Evolutionary conservation across 1,139 yeast species (phyloP), one percentile per base, ranked within the genome.

Genomic region (Meyerozyma smithsonii): DNA sequence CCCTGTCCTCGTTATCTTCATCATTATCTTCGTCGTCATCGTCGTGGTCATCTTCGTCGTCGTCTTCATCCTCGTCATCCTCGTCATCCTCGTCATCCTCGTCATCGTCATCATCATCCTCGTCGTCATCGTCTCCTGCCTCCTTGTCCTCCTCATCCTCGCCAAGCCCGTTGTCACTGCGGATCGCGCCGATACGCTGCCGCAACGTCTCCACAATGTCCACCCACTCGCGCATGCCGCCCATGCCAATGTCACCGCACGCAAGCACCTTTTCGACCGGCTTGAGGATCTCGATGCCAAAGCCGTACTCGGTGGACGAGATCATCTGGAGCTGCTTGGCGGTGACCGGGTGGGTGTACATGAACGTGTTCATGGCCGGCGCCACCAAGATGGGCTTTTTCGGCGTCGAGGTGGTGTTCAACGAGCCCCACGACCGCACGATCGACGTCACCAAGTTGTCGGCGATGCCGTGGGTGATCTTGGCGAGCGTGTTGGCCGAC

Each of bases 181-280:
- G 64, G 39, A 72, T 58, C 8, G 64, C 51, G 26, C 55, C 65
- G 48, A 68, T 74, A 47, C 69, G 71, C 43, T 79, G 73, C 39
- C 87, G 80, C 41, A 88, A 61, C 12, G 81, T 78, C 52, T 88
- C 96, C 8, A 89, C 97, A 40, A 90, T 77, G 48, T 89, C 97
- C 46, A 81, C 76, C 97, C 96, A 90, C 62, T 92, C 97, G 55
- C 96, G 74, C 98, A 92, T 92, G 8, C 97, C 98, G 19, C 98
- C 98, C 82, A 77, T 84, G 3, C 98, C 98, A 43, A 92, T 87
- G 61, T 92, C 98, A 38, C 98, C 98, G 67, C 96, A 88, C 4
- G 87, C 88, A 48, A 88, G 71, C 6, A 90, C 95, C 60, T 92
- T 92, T 55, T 92, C 98, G 20, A 92, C 90, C 0, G 98, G 98